Evolutionary conservation across 1,139 yeast species (phyloP).

Genomic region (Blastobotrys buckinghamii): DNA sequence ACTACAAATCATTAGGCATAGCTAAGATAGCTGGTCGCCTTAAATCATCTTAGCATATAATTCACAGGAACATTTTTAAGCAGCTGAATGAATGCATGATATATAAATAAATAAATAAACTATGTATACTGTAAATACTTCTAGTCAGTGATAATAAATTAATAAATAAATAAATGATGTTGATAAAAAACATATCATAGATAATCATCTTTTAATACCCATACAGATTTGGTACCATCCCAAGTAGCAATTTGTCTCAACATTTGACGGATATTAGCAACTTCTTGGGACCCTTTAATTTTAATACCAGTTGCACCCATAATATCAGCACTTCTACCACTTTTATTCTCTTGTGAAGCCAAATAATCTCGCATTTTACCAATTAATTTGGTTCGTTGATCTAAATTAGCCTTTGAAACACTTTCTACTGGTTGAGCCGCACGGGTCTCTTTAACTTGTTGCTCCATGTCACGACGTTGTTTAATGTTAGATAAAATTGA

Average conservation of each 20-base stretch:
- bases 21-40: too few relatives aligned
- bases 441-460: constrained; percentile 9
- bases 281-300: constrained; percentile 49
- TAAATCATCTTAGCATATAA: too few relatives aligned
- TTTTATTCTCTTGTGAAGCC: constrained; percentile 25
- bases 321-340: constrained; percentile 47
- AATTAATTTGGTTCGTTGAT: constrained; percentile 25
- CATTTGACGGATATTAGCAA: constrained; percentile 61
- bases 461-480: constrained; percentile 28
- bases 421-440: constrained; percentile 8
- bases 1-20: too few relatives aligned
- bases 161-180: too few relatives aligned
- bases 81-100: too few relatives aligned
- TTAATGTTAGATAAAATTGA: constrained; percentile 27
- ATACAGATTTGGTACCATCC: constrained; percentile 51
- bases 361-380: constrained; percentile 32
- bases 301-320: constrained; percentile 44
- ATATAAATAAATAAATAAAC: too few relatives aligned
- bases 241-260: constrained; percentile 64
- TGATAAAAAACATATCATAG: neutral
- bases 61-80: too few relatives aligned
- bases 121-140: too few relatives aligned
- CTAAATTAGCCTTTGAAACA: constrained; percentile 10
- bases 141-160: neutral
- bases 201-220: constrained; percentile 62